Percentiles rank a stretch among this genome's conserved stretches.
These are phyloP conservation scores for Pulveroboletus sp. DNA, from an alignment of 768 basidiomycete genomes.

Conservation along the genomic window DNA sequence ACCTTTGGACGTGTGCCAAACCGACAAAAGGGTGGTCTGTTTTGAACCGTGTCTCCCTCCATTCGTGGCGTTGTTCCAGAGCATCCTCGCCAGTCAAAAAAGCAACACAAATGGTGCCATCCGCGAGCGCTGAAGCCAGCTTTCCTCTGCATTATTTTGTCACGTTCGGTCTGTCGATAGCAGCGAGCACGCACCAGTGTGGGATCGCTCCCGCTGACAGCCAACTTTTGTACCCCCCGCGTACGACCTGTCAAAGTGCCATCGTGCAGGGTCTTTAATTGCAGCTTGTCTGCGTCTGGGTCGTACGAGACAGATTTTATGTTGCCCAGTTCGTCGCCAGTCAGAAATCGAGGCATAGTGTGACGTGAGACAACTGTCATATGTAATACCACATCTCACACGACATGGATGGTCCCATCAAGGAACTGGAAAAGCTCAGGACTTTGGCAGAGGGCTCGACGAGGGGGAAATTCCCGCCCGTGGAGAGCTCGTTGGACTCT, in stretches of 20 bases:
- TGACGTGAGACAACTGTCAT: slow-evolving; percentile 20
- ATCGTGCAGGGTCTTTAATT: slow-evolving; percentile 34
- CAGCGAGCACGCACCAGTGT: slow-evolving; percentile 38
- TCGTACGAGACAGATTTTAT: slow-evolving; percentile 59
- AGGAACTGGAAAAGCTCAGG: slow-evolving; percentile 79
- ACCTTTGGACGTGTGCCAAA: slow-evolving; percentile 51
- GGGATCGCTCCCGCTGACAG: slow-evolving; percentile 28
- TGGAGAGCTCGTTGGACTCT: slow-evolving; percentile 60
- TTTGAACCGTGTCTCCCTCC: slow-evolving; percentile 65
- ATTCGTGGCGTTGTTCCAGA: slow-evolving; percentile 43
- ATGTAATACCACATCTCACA: neutral
- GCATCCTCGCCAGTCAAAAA: slow-evolving; percentile 40
- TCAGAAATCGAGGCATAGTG: slow-evolving; percentile 64
- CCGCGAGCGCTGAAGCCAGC: slow-evolving; percentile 63
- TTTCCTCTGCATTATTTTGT: slow-evolving; percentile 42
- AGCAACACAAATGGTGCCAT: slow-evolving; percentile 52
- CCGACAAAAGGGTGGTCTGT: slow-evolving; percentile 59
- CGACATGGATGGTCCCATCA: slow-evolving; percentile 69
- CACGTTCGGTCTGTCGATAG: slow-evolving; percentile 11
- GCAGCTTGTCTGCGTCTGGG: slow-evolving; percentile 32
- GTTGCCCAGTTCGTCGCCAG: slow-evolving; percentile 78
- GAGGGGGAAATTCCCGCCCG: slow-evolving; percentile 54
- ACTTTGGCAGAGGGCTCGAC: slow-evolving; percentile 46
- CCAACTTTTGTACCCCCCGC: slow-evolving; percentile 40
- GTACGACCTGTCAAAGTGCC: slow-evolving; percentile 32